A percentile compares a stretch with the other conserved stretches of the same genome.
Evolutionary conservation across 1,139 yeast species (phyloP).

Genomic region (Pneumocystis canis): DNA sequence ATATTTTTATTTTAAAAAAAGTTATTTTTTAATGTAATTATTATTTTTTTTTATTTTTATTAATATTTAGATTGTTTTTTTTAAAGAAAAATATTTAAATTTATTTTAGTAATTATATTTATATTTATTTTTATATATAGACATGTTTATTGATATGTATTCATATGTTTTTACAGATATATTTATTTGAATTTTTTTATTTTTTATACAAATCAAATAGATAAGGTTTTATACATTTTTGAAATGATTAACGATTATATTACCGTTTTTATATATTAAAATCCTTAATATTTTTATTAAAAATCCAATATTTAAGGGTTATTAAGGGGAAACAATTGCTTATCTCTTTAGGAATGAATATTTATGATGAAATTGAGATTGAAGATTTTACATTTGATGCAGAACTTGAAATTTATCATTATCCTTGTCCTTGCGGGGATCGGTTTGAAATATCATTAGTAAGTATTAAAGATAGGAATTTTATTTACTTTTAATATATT

Average conservation of each 20-base stretch:
- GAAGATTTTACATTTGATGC: slow-evolving; percentile 91
- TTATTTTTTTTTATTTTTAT: too few relatives aligned
- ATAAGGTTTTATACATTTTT: too few relatives aligned
- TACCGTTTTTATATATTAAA: too few relatives aligned
- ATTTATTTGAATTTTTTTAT: not conserved
- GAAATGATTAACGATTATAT: too few relatives aligned
- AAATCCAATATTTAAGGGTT: not conserved
- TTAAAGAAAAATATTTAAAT: too few relatives aligned
- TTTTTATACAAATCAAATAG: too few relatives aligned
- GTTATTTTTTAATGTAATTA: too few relatives aligned
- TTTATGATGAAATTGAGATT: slow-evolving; percentile 89
- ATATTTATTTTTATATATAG: too few relatives aligned
- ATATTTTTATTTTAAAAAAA: too few relatives aligned
- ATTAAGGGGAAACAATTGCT: slow-evolving; percentile 3
- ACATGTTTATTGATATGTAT: not conserved
- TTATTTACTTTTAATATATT: not conserved
- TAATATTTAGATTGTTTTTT: too few relatives aligned
- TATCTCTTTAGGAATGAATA: slow-evolving; percentile 26
- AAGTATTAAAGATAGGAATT: not conserved
- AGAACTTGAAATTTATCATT: slow-evolving; percentile 61
- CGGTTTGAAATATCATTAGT: slow-evolving; percentile 72
- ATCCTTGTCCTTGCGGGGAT: slow-evolving; percentile 99
- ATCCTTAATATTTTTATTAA: not conserved
- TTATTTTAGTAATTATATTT: too few relatives aligned
- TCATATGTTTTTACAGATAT: not conserved